Percentiles rank a stretch among this genome's conserved stretches.
Conservation (phyloP, 179 eudicot genomes). For the Silene noctiflora region DNA sequence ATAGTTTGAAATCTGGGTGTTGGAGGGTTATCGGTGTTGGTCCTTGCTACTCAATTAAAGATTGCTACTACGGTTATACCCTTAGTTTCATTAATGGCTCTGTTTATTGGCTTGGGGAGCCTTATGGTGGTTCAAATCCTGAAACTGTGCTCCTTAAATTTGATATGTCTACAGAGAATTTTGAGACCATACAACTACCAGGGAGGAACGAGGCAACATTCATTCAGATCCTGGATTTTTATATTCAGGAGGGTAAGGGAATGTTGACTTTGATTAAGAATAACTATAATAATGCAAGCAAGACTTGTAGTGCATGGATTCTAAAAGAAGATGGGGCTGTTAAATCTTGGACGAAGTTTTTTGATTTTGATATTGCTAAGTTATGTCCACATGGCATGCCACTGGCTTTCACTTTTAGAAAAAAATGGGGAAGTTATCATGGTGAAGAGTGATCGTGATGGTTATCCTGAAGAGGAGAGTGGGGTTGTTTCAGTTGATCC, state of each 20-base stretch:
- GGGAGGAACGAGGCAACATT: no score
- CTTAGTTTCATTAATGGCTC: neutral
- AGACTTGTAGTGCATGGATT: neutral
- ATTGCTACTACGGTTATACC: neutral
- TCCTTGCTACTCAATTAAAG: neutral
- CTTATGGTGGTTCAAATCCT: no score
- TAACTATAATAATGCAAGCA: neutral
- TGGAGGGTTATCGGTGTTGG: neutral
- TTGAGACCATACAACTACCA: constrained; percentile 9
- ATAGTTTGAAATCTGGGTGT: neutral
- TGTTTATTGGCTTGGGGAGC: neutral
- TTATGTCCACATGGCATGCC: neutral
- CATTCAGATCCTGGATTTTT: no score
- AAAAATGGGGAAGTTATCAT: neutral
- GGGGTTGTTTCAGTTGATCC: neutral
- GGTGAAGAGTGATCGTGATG: neutral
- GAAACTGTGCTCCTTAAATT: neutral
- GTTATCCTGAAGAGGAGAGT: neutral
- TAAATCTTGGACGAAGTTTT: neutral
- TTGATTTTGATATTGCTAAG: neutral
- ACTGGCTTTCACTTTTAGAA: neutral
- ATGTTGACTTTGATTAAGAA: neutral
- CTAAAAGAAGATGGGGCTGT: constrained; percentile 2
- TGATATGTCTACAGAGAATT: neutral
- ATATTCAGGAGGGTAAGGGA: neutral